phyloP scores from a whole-genome alignment of 768 basidiomycete species.

The Pisolithus albus region DNA sequence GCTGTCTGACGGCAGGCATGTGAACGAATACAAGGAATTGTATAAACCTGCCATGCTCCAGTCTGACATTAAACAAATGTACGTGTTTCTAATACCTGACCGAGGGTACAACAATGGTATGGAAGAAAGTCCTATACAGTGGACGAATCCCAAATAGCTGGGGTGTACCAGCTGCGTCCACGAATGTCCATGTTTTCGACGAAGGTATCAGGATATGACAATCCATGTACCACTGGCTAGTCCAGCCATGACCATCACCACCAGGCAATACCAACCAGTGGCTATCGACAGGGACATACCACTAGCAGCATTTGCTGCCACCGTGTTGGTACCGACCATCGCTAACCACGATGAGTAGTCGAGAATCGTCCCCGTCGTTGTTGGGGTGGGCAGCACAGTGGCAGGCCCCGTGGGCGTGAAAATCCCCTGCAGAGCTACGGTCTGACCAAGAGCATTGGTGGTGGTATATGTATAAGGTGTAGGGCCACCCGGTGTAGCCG shows the following conservation, averaged over 20 bases:
- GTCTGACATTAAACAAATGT: too few species aligned
- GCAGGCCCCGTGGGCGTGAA: conserved; percentile 30
- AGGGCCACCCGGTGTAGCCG: conserved; percentile 36
- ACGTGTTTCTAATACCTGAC: too few species aligned
- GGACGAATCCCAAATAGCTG: conserved; percentile 3
- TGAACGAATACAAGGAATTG: too few species aligned
- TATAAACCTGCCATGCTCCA: too few species aligned
- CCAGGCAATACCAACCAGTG: conserved; percentile 24
- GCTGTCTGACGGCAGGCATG: too few species aligned
- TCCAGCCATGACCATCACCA: conserved; percentile 16
- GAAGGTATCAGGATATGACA: conserved; percentile 13
- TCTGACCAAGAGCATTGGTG: conserved; percentile 26
- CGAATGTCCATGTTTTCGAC: conserved; percentile 1
- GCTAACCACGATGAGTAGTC: conserved; percentile 24
- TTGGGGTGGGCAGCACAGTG: conserved; percentile 17
- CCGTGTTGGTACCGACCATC: conserved; percentile 26
- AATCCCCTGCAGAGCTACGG: conserved; percentile 13
- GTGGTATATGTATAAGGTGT: conserved; percentile 50
- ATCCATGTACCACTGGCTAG: conserved; percentile 28
- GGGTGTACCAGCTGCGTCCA: conserved; percentile 7
- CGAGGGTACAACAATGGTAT: too few species aligned
- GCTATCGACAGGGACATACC: conserved; percentile 14
- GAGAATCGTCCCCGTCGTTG: conserved; percentile 24
- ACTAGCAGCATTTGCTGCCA: conserved; percentile 19
- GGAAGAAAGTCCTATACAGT: too few species aligned